A percentile compares a stretch with the other conserved stretches of the same genome.
Conservation (phyloP, 148 eudicot species). For the Chenopodium formosanum region DNA sequence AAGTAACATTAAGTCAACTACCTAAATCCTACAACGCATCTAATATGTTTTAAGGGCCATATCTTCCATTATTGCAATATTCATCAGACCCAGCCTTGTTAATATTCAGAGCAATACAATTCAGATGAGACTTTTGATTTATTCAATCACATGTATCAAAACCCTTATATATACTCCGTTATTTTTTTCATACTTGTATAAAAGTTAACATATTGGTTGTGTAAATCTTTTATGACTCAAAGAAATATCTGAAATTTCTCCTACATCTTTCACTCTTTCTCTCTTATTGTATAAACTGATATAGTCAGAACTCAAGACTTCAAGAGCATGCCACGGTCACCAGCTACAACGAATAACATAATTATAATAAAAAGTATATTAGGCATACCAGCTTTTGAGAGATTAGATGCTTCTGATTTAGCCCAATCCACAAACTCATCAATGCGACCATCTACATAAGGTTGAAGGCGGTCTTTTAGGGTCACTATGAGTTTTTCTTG, state of each 20-base stretch:
- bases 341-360: neutral
- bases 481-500: conserved; percentile 61
- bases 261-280: too few species aligned
- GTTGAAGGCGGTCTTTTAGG: conserved; percentile 67
- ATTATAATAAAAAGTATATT: neutral
- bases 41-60: neutral
- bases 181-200: too few species aligned
- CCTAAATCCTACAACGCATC: neutral
- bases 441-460: conserved; percentile 65
- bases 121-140: neutral
- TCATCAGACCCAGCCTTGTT: neutral
- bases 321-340: neutral
- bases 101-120: neutral
- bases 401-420: conserved; percentile 66
- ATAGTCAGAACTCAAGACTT: neutral
- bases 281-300: neutral
- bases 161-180: neutral
- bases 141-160: neutral
- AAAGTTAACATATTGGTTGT: neutral
- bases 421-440: conserved; percentile 79
- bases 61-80: neutral
- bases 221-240: neutral
- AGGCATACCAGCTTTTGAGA: conserved; percentile 76
- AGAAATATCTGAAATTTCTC: neutral
- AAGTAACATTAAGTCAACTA: neutral